Percentiles rank a stretch among this genome's conserved stretches.
phyloP scores from a whole-genome alignment of 2,329 filamentous ascomycete species.

The Curvularia verruculosa region DNA sequence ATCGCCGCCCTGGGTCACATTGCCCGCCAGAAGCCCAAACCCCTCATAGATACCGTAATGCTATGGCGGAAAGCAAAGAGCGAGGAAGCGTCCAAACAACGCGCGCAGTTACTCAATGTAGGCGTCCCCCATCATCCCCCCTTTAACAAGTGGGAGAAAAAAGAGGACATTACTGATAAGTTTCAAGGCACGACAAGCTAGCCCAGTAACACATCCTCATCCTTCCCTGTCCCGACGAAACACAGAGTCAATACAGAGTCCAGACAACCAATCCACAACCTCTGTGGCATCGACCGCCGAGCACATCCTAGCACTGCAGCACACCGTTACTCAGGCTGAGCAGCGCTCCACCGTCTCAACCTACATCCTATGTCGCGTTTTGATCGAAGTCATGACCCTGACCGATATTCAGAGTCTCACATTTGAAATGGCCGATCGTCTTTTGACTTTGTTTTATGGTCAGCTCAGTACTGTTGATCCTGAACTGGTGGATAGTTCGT shows the following conservation, averaged over 20 bases:
- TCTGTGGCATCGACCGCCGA: constrained; percentile 38
- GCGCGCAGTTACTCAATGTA: constrained; percentile 42
- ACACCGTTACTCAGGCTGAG: constrained; percentile 79
- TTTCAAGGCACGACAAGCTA: constrained; percentile 40
- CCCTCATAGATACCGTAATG: constrained; percentile 96
- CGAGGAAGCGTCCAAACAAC: constrained; percentile 68
- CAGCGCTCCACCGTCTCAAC: constrained; percentile 92
- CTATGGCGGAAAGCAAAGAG: constrained; percentile 97
- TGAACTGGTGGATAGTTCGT: constrained; percentile 77
- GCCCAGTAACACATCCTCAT: constrained; percentile 28
- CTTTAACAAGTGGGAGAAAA: background rate
- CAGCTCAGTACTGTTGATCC: constrained; percentile 89
- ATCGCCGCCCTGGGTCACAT: constrained; percentile 94
- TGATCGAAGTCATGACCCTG: constrained; percentile 92
- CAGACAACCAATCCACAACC: constrained; percentile 32
- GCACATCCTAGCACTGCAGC: constrained; percentile 60
- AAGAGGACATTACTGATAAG: constrained; percentile 22
- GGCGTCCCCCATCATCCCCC: constrained; percentile 13
- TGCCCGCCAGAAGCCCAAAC: constrained; percentile 90
- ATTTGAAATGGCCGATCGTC: constrained; percentile 87
- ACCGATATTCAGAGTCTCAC: constrained; percentile 83
- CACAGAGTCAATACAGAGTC: constrained; percentile 43
- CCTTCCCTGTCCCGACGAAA: constrained; percentile 44
- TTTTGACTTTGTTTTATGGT: constrained; percentile 96
- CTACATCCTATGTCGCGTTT: constrained; percentile 90